Evolutionary conservation across 331 rosid genomes (phyloP).

Genomic region (Ulmus americana): DNA sequence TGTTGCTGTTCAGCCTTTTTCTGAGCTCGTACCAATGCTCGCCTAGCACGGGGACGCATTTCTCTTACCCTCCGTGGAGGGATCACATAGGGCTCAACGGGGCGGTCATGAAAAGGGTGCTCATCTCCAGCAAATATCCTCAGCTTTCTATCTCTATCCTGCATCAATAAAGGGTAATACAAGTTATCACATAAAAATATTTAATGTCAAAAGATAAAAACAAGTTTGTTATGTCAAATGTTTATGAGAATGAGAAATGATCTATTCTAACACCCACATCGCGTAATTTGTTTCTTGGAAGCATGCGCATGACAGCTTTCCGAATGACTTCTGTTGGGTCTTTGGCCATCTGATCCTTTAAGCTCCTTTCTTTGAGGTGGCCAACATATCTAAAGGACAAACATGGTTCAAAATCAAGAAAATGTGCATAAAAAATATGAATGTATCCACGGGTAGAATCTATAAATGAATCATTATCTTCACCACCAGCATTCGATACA

Average conservation of each 20-base stretch:
- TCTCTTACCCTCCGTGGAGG: constrained; percentile 70
- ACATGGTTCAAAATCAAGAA: constrained; percentile 22
- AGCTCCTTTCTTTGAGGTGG: constrained; percentile 70
- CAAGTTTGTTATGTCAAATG: background rate
- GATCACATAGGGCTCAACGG: constrained; percentile 68
- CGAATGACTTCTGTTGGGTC: constrained; percentile 97
- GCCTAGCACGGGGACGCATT: constrained; percentile 68
- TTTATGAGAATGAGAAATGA: background rate
- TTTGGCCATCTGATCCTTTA: constrained; percentile 78
- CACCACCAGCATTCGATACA: background rate
- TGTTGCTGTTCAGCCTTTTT: constrained; percentile 74
- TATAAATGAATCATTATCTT: background rate
- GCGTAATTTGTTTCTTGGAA: constrained; percentile 85
- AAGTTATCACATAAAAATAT: background rate
- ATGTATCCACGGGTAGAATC: background rate
- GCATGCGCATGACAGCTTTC: constrained; percentile 91
- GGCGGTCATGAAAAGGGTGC: constrained; percentile 75
- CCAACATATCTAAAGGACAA: constrained; percentile 72
- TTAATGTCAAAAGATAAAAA: background rate
- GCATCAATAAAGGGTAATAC: constrained; percentile 15
- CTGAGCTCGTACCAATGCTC: constrained; percentile 84
- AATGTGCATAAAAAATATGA: background rate
- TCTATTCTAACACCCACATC: constrained; percentile 46
- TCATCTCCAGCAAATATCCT: constrained; percentile 72
- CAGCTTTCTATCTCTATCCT: constrained; percentile 90